Conservation (phyloP, 768 basidiomycete genomes). For the Amanita muscaria region DNA sequence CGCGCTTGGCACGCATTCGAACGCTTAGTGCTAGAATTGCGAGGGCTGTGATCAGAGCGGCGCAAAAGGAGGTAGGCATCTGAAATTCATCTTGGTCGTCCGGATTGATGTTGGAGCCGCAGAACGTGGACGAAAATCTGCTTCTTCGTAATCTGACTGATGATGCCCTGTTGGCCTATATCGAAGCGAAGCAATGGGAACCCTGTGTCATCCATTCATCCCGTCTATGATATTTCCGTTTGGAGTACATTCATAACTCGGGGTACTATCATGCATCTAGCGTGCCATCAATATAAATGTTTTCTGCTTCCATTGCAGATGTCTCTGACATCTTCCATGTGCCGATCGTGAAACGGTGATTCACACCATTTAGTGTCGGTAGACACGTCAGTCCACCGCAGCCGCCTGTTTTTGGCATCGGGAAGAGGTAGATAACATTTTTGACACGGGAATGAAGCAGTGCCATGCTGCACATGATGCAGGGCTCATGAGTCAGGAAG, state of each 20-base stretch:
- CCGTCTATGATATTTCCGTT: constrained; percentile 19
- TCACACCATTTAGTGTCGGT: constrained; percentile 76
- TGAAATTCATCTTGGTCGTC: not conserved
- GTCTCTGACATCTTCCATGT: constrained; percentile 41
- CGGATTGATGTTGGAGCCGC: not conserved
- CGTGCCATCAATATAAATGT: constrained; percentile 21
- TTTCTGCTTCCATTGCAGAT: constrained; percentile 9
- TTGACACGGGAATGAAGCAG: constrained; percentile 91
- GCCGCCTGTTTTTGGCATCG: constrained; percentile 77
- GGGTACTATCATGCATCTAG: constrained; percentile 28
- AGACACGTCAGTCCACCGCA: constrained; percentile 73
- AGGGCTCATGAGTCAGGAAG: constrained; percentile 94
- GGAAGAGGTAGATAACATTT: constrained; percentile 66
- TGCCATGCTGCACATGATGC: constrained; percentile 97
- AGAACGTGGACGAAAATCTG: constrained; percentile 38
- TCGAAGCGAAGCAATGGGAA: constrained; percentile 50
- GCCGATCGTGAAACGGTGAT: constrained; percentile 77
- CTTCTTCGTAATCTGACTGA: constrained; percentile 42
- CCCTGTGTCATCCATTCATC: constrained; percentile 25
- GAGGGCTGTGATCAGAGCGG: constrained; percentile 49
- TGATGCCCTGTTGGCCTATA: constrained; percentile 36
- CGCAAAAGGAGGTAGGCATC: constrained; percentile 47
- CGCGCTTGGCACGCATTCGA: constrained; percentile 56
- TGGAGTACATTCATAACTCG: too few relatives aligned
- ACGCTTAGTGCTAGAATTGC: constrained; percentile 59